A percentile compares a stretch with the other conserved stretches of the same genome.
Evolutionary conservation across 129 eudicot genomes (phyloP).

Genomic region (Saposhnikovia divaricata): DNA sequence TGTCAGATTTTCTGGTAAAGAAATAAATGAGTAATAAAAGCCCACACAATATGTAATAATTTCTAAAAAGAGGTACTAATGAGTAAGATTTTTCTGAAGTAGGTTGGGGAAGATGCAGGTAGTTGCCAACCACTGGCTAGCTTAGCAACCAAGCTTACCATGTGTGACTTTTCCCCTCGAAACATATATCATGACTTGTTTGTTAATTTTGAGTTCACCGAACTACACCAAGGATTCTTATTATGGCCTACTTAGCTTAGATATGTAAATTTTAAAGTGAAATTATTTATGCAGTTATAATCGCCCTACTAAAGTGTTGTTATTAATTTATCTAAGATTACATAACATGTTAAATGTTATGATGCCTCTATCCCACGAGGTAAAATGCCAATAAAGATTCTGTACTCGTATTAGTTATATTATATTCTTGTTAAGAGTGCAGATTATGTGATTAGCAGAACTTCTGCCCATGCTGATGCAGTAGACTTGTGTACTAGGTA

Average conservation of each 20-base stretch:
- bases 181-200: conserved; percentile 1
- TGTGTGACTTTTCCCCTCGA: conserved; percentile 1
- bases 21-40: neutral
- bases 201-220: neutral
- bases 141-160: conserved; percentile 2
- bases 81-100: neutral
- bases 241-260: neutral
- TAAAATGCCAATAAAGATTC: neutral
- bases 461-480: neutral
- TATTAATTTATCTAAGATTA: neutral
- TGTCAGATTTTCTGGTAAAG: neutral
- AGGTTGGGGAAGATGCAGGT: conserved; percentile 15
- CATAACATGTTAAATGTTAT: neutral
- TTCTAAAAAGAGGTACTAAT: neutral
- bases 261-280: neutral
- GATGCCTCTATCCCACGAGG: neutral
- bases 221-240: neutral
- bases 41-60: neutral
- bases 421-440: neutral
- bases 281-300: neutral
- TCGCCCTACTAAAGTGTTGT: neutral
- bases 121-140: neutral
- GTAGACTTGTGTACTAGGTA: neutral
- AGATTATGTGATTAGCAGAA: neutral
- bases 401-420: neutral